phyloP scores from a whole-genome alignment of 1,284 basidiomycete genomes.

The Wolfiporia cocos region DNA sequence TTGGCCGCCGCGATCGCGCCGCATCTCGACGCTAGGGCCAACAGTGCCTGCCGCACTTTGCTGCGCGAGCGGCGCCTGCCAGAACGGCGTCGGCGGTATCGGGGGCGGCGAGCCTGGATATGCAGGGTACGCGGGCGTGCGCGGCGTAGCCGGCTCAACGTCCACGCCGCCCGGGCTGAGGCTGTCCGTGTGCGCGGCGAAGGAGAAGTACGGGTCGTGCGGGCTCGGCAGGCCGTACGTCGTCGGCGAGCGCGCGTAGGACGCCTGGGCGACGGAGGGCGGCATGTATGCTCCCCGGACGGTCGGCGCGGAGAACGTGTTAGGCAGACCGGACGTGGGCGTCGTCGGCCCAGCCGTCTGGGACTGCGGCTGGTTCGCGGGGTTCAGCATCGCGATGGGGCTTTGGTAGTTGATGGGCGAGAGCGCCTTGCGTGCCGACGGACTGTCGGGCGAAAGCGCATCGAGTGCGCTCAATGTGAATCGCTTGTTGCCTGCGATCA shows the following conservation, averaged over 20 bases:
- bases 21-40: constrained; percentile 59
- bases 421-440: constrained; percentile 12
- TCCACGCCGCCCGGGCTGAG: constrained; percentile 15
- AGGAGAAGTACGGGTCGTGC: constrained; percentile 16
- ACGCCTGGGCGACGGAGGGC: constrained; percentile 30
- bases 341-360: constrained; percentile 16
- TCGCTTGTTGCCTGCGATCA: constrained; percentile 51
- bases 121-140: constrained; percentile 67
- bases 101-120: constrained; percentile 43
- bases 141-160: constrained; percentile 27
- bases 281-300: constrained; percentile 28
- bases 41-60: constrained; percentile 35
- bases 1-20: constrained; percentile 38
- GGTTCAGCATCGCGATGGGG: constrained; percentile 27
- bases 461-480: constrained; percentile 40
- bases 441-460: constrained; percentile 13
- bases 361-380: constrained; percentile 24
- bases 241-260: constrained; percentile 39
- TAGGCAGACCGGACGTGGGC: constrained; percentile 12
- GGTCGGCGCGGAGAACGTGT: constrained; percentile 10
- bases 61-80: constrained; percentile 47
- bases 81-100: constrained; percentile 44
- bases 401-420: constrained; percentile 34
- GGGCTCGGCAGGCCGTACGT: constrained; percentile 39
- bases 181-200: constrained; percentile 7